Base-by-base conservation (phyloP, 352 stramenopile species). In the Achlya hypogyna region DNA sequence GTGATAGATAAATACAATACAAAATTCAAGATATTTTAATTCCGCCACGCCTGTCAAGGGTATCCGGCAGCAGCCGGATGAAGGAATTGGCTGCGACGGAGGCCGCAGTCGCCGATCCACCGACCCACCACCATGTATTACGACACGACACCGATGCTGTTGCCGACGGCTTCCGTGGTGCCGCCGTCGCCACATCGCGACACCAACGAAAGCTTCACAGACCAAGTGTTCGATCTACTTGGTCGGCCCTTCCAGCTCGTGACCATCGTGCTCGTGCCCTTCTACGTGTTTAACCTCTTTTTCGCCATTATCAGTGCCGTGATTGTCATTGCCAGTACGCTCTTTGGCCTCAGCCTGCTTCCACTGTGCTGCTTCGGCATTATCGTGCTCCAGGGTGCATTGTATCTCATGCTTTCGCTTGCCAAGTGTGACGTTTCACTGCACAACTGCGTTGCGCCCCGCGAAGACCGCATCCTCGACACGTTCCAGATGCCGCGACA, bases 301-400 rank as follows among this genome's bases (percentile, higher is more conserved):
- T 63, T 89, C 20, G 79, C 77, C 6, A 74, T 84, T 27, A 43
- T 59, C 0, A 78, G 65, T 5, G 87, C 87, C 67, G 54, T 63
- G 18, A 31, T 79, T 4, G 74, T 89, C 20, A 64, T 86, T 60
- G 69, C 69, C 20, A 71, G 77, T 3, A 63, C 75, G 4, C 71
- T 74, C 20, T 29, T 79, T 9, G 69, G 71, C 16, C 53, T 79
- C 40, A 75, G 71, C 0, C 43, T 88, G 29, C 65, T 88, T 5
- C 79, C 81, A 28, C 49, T 88, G 29, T 89, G 79, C 60, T 89
- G 81, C 51, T 70, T 89, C 54, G 81, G 81, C 9, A 59, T 89
- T 28, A 38, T 86, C 23, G 40, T 87, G 10, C 82, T 88, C 63
- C 79, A 77, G 18, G 56, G 75, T 1, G 67, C 88, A 29, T 63